Base-by-base conservation (phyloP, 768 basidiomycete genomes). In the Guyanaporus albipodus region DNA sequence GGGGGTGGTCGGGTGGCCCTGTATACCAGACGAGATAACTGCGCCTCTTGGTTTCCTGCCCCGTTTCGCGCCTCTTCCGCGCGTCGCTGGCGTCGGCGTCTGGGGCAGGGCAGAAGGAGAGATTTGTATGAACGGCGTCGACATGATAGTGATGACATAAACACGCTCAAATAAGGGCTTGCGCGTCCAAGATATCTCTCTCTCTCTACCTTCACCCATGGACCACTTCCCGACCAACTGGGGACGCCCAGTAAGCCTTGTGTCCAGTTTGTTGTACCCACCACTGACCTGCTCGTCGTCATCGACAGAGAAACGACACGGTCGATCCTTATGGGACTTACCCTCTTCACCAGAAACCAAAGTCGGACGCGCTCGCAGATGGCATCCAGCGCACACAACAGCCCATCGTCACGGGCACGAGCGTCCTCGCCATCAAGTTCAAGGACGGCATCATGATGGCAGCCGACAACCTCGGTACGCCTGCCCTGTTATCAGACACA, bases 391-490 rank as follows among this genome's bases (percentile, higher is more conserved):
- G 70, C 53, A 97, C 93, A 23, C 91, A 91, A 60, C 87, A 93
- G 59, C 96, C 96, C 9, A 84, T 98, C 50, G 91, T 97, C 8
- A 98, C 95, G 0, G 96, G 95, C 48, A 94, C 95, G n/a, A 90
- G 87, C 46, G 92, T 99, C 6, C 77, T 99, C 27, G 96, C 87
- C 3, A 75, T 99, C 68, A 89, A 90, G 69, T 98, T 79, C 77
- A 92, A 94, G 68, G 92, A 91, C 59, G 96, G 96, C 8, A 81
- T 99, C 54, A 95, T 99, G 90, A 83, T 99, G 76, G 93, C 96
- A 24, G 93, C 96, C 29, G 96, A 99, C 74, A 97, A 87, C 60
- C 85, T 98, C 41, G 94, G 94, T 94, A 52, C 45, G 79, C 66
- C n/a, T n/a, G n/a, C 42, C 48, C 8, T 26, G 17, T 29, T 19